Evolutionary conservation across 345 rosid genomes (phyloP), one percentile per base, ranked within the genome.

Genomic region (Xanthoceras sorbifolium): DNA sequence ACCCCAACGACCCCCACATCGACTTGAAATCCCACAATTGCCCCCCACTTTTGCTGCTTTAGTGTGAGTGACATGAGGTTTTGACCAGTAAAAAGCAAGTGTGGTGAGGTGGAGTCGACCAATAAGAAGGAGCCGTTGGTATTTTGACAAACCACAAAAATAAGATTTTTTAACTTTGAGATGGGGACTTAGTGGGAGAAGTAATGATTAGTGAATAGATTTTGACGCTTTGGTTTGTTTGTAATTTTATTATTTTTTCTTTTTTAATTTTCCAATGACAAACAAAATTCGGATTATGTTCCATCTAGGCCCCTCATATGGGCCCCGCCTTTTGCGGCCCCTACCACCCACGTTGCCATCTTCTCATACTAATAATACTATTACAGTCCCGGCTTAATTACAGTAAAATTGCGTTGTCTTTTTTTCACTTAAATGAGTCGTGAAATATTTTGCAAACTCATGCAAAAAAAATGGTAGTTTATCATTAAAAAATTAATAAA

Each of bases 141-240:
- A 40, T 15, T 70, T 66, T 52, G 75, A 66, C 80, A 63, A 82
- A 75, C 71, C 59, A 78, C 55, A 31, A 69, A 65, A 55, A 62
- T 38, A 26, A 62, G 34, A 34, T 1, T 50, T 50, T 50, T 50
- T 17, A 36, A 36, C 40, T 36, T 36, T 36, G 40, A 36, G 40
- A 36, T 3, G 26, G 25, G 52, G 18, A 44, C 44, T 79, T 72
- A 87, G 91, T 85, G 89, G 93, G 83, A 72, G 89, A 86, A 76
- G 87, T 83, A 85, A 89, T 89, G 85, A 89, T 86, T 85, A 82
- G 91, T 52, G 81, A 86, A 82, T 68, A 74, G 82, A 82, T 77
- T 81, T 84, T 42, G 81, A 87, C 76, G 73, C 74, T 44, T 22
- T 76, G 83, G 72, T 80, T 10, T 22, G 9, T 1, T 57, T 6